Percentiles rank a stretch among this genome's conserved stretches.
These are phyloP conservation scores for Priceomyces fermenticarens DNA, from an alignment of 805 yeast species.

Conservation along the genomic window DNA sequence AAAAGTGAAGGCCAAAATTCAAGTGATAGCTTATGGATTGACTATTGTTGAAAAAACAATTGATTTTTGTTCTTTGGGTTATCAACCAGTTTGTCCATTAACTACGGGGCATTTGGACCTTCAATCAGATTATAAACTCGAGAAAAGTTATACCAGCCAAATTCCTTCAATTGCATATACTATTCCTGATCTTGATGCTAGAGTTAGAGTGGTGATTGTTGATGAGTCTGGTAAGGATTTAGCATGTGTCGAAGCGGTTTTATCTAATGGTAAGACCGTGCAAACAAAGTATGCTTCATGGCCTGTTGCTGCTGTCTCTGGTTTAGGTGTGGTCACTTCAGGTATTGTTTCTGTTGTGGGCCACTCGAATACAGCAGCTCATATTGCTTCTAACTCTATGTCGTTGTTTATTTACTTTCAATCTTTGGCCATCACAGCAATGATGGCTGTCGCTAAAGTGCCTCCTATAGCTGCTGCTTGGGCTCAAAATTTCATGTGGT, in stretches of 20 bases:
- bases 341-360: conserved; percentile 86
- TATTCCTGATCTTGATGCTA: conserved; percentile 92
- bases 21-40: conserved; percentile 79
- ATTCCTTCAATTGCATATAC: conserved; percentile 86
- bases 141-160: conserved; percentile 37
- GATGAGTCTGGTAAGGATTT: conserved; percentile 45
- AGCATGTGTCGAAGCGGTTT: conserved; percentile 89
- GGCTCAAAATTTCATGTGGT: conserved; percentile 97
- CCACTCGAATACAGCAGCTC: conserved; percentile 90
- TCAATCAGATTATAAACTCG: conserved; percentile 44
- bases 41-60: conserved; percentile 53
- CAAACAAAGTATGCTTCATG: conserved; percentile 89
- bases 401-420: conserved; percentile 93
- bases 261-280: conserved; percentile 89
- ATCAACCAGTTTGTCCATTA: conserved; percentile 70
- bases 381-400: conserved; percentile 93
- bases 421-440: conserved; percentile 82
- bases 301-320: conserved; percentile 93
- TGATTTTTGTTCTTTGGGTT: conserved; percentile 59
- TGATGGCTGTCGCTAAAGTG: conserved; percentile 89
- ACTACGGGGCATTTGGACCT: conserved; percentile 84
- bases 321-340: conserved; percentile 82
- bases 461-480: conserved; percentile 98
- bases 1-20: conserved; percentile 61
- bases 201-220: conserved; percentile 71